Base-by-base conservation (phyloP, 2,329 filamentous ascomycete genomes). In the Lanzia echinophila region DNA sequence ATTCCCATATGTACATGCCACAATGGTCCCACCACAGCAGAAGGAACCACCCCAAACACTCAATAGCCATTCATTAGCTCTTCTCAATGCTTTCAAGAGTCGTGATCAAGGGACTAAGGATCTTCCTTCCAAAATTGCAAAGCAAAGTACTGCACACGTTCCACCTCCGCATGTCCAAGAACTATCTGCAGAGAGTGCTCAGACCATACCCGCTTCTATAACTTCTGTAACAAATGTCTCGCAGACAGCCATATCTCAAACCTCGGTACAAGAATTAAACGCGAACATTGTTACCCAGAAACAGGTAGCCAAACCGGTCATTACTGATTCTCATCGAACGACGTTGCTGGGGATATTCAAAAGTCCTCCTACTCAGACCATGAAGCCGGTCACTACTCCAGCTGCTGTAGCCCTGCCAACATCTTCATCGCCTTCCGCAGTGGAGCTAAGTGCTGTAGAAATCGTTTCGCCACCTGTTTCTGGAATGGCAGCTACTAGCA, bases 31-130 rank as follows among this genome's bases (percentile, higher is more conserved):
- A n/a, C 53, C 55, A 7, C 50, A 53, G 3, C 55, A 54, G 32
- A 62, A 62, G 22, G 58, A 62, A 33, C 48, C 58, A 19, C 59
- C 60, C 17, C 60, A 63, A 38, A 63, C 69, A 31, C 66, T 77
- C 11, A 73, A 68, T 34, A 70, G 69, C 10, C 71, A 75, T 47
- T 74, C 73, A 3, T 66, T 75, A 58, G 68, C 71, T 10, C 68
- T 77, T 15, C 67, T 77, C 20, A 73, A 73, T 58, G 72, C 72
- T 1, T 76, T 77, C 63, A 77, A 67, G 47, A 59, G 45, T 36
- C 61, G 56, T 13, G 65, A 67, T 57, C 53, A 56, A 44, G 56
- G 51, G 11, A 20, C 56, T n/a, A 58, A 47, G 34, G 53, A 62
- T 24, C 53, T 58, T 13, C 57, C 60, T 39, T 43, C 61, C 32